These are phyloP conservation scores for Globisporangium paddicum DNA, from an alignment of 352 stramenopile genomes.

Conservation along the genomic window DNA sequence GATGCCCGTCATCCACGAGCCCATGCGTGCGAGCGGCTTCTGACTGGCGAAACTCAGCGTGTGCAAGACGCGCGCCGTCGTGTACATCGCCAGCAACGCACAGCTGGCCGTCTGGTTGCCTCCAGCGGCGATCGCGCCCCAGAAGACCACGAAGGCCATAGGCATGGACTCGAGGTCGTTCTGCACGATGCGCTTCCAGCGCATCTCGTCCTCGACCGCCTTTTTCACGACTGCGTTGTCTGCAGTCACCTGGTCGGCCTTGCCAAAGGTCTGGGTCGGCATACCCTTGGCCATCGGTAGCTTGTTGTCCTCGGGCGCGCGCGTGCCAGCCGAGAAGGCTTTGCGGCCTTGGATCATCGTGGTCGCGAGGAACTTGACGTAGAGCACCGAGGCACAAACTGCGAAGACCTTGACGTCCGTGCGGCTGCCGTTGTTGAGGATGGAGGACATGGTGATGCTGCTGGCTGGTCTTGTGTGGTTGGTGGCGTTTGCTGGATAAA, in stretches of 20 bases:
- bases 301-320: slow-evolving; percentile 31
- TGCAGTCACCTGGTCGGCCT: background rate
- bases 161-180: slow-evolving; percentile 18
- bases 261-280: no score
- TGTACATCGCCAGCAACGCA: slow-evolving; percentile 21
- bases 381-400: slow-evolving; percentile 32
- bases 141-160: slow-evolving; percentile 27
- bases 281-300: slow-evolving; percentile 15
- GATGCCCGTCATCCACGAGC: slow-evolving; percentile 18
- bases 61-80: slow-evolving; percentile 21
- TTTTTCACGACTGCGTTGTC: no score
- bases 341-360: slow-evolving; percentile 45
- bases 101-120: slow-evolving; percentile 17
- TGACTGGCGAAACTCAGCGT: slow-evolving; percentile 29
- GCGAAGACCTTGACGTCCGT: no score
- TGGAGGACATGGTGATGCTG: no score
- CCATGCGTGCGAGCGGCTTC: slow-evolving; percentile 25
- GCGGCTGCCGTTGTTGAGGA: no score
- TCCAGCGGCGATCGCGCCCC: slow-evolving; percentile 13
- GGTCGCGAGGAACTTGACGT: slow-evolving; percentile 54
- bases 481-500: no score
- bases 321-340: slow-evolving; percentile 44
- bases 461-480: no score
- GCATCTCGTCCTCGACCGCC: background rate
- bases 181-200: slow-evolving; percentile 14